These are phyloP conservation scores for Daldinia concentrica DNA, from an alignment of 495 filamentous ascomycete species.

Conservation along the genomic window DNA sequence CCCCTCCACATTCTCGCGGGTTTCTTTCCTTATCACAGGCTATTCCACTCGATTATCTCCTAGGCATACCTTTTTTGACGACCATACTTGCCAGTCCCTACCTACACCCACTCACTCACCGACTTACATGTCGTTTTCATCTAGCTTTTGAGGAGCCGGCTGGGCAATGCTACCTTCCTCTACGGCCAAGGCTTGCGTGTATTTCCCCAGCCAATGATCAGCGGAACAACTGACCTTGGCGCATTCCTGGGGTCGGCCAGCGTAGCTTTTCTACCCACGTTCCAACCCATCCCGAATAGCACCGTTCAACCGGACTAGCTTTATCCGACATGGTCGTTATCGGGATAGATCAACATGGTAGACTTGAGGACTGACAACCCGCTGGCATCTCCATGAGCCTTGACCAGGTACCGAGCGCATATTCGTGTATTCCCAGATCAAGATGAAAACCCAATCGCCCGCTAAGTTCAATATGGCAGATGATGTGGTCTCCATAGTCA, in stretches of 20 bases:
- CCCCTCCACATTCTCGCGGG: constrained; percentile 19
- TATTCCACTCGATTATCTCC: constrained; percentile 6
- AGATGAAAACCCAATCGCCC: constrained; percentile 17
- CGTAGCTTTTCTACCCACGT: constrained; percentile 24
- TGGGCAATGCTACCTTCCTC: constrained; percentile 41
- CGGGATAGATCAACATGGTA: constrained; percentile 13
- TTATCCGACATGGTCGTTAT: constrained; percentile 13
- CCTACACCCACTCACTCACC: constrained; percentile 22
- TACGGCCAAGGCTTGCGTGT: constrained; percentile 35
- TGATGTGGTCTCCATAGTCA: constrained; percentile 15
- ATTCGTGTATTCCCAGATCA: constrained; percentile 11
- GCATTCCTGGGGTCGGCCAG: constrained; percentile 16
- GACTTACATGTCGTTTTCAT: constrained; percentile 21
- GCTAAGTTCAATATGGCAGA: constrained; percentile 34
- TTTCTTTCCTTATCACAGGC: constrained; percentile 30
- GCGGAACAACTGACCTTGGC: constrained; percentile 11
- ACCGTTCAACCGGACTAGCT: constrained; percentile 23
- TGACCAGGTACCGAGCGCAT: constrained; percentile 11
- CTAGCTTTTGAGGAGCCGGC: constrained; percentile 32
- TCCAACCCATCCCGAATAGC: constrained; percentile 15
- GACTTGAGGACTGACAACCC: constrained; percentile 3
- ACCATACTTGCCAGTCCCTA: constrained; percentile 5
- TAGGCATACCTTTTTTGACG: constrained; percentile 6
- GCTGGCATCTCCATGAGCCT: constrained; percentile 7
- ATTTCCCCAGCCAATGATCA: constrained; percentile 17